Evolutionary conservation across 306 rosid species (phyloP).

Genomic region (Sechiopsis laciniata): DNA sequence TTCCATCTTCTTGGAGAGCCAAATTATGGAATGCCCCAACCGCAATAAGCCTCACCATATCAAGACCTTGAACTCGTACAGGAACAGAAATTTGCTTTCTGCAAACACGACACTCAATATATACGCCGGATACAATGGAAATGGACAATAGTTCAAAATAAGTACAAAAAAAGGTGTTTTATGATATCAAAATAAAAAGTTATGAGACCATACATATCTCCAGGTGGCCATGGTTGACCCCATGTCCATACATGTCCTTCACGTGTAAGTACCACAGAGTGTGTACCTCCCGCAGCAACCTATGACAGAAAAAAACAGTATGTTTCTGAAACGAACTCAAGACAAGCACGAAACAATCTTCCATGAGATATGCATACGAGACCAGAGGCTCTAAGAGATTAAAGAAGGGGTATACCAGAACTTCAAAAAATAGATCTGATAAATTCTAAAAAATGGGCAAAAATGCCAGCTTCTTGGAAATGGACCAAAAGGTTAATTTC

Average conservation of each 20-base stretch:
- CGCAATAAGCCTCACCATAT: constrained; percentile 75
- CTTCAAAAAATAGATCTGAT: neutral
- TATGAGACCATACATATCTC: constrained; percentile 67
- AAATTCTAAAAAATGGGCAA: neutral
- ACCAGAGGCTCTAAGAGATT: neutral
- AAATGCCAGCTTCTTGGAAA: neutral
- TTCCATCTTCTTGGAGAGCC: constrained; percentile 92
- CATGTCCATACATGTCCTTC: constrained; percentile 98
- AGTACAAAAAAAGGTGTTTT: constrained; percentile 8
- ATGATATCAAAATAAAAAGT: constrained; percentile 11
- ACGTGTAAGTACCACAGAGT: constrained; percentile 91
- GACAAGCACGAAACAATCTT: neutral
- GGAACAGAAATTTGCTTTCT: constrained; percentile 93
- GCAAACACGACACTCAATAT: constrained; percentile 5
- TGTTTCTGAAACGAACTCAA: constrained; percentile 10
- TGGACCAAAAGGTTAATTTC: constrained; percentile 5
- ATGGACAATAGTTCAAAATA: neutral
- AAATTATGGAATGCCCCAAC: constrained; percentile 98
- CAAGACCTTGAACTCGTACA: constrained; percentile 96
- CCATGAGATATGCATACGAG: neutral
- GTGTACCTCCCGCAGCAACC: constrained; percentile 99
- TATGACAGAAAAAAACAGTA: constrained; percentile 27
- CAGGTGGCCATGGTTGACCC: constrained; percentile 99
- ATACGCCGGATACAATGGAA: neutral
- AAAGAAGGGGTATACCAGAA: neutral